Evolutionary conservation across 2,329 filamentous ascomycete genomes (phyloP).

Genomic region (Apiospora aurea): DNA sequence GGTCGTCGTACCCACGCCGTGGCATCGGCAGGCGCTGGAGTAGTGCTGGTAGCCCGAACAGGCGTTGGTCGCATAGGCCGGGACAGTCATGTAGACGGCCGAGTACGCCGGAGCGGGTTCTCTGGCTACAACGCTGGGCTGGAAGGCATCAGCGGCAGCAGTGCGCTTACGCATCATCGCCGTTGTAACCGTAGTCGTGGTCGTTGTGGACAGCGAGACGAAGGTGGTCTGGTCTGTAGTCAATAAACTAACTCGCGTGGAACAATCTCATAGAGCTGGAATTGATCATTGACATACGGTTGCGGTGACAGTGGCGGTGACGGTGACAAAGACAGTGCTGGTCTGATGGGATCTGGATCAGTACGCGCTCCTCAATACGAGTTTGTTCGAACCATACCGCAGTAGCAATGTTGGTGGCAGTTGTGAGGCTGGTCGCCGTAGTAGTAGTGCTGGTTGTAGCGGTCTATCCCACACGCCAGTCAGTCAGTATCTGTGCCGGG

Average conservation of each 20-base stretch:
- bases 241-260: too few relatives aligned
- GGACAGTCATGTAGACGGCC: background rate
- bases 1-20: background rate
- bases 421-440: background rate
- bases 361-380: background rate
- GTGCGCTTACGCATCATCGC: background rate
- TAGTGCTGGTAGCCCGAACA: background rate
- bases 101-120: too few relatives aligned
- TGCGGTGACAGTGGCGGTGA: background rate
- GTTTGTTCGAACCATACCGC: background rate
- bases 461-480: too few relatives aligned
- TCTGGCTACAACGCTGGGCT: too few relatives aligned
- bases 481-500: too few relatives aligned
- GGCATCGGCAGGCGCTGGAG: background rate
- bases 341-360: background rate
- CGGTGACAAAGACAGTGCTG: background rate
- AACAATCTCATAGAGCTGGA: too few relatives aligned
- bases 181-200: too few relatives aligned
- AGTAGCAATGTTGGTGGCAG: background rate
- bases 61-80: background rate
- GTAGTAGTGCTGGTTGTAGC: background rate
- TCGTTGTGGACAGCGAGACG: too few relatives aligned
- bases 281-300: too few relatives aligned
- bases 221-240: too few relatives aligned
- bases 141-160: background rate